Evolutionary conservation across 2,329 filamentous ascomycete species (phyloP).

Genomic region (Thelonectria discophora): DNA sequence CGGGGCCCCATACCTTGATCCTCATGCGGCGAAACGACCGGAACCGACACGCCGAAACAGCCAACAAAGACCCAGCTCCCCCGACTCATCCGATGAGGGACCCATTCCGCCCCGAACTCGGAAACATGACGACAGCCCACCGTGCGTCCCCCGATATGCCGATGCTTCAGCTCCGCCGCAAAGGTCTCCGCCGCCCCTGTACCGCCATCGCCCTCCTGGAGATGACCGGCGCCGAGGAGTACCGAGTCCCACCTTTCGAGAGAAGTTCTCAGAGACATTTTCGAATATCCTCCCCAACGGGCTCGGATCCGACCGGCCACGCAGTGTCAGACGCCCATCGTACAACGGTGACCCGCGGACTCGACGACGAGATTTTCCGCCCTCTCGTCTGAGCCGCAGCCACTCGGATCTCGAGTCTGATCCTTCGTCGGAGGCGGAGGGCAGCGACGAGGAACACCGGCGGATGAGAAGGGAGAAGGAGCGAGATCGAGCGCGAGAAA

Average conservation of each 20-base stretch:
- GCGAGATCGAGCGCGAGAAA: conserved; percentile 40
- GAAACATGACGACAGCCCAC: conserved; percentile 39
- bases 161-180: conserved; percentile 32
- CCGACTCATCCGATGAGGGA: conserved; percentile 55
- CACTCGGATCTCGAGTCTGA: conserved; percentile 54
- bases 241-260: conserved; percentile 52
- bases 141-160: conserved; percentile 25
- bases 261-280: conserved; percentile 57
- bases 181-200: conserved; percentile 41
- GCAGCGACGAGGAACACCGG: conserved; percentile 45
- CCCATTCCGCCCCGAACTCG: conserved; percentile 41
- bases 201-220: conserved; percentile 48
- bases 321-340: conserved; percentile 48
- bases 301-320: conserved; percentile 47
- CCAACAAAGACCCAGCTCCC: conserved; percentile 56
- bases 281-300: conserved; percentile 54
- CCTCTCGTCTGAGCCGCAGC: conserved; percentile 52
- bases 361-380: conserved; percentile 53
- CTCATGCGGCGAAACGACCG: conserved; percentile 43
- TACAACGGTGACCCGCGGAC: conserved; percentile 45
- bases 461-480: conserved; percentile 43
- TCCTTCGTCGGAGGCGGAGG: conserved; percentile 47
- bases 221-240: conserved; percentile 49
- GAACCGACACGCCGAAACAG: conserved; percentile 56
- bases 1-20: conserved; percentile 47